Conservation (phyloP, 306 rosid genomes). For the Mimosa pudica region DNA sequence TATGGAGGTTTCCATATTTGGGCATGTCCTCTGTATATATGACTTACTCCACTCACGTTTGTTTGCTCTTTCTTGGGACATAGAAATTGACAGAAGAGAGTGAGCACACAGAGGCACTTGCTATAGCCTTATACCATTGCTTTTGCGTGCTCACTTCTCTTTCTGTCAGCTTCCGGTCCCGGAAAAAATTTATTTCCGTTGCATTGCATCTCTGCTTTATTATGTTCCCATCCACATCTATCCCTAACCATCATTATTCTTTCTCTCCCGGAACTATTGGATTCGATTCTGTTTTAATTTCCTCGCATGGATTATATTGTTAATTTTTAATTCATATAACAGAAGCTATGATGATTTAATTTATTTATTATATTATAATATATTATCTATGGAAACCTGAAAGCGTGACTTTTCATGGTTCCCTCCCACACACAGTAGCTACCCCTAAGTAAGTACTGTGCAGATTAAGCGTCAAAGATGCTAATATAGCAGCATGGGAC, state of each 20-base stretch:
- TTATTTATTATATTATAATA: neutral
- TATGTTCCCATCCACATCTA: slow-evolving; percentile 9
- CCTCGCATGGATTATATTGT: neutral
- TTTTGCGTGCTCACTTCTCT: slow-evolving; percentile 89
- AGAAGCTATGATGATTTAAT: neutral
- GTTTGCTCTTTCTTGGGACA: slow-evolving; percentile 41
- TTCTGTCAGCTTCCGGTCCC: slow-evolving; percentile 67
- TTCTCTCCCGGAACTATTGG: neutral
- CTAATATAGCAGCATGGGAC: slow-evolving; percentile 41
- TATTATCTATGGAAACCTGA: slow-evolving; percentile 17
- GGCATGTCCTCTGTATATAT: slow-evolving; percentile 21
- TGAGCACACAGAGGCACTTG: slow-evolving; percentile 86
- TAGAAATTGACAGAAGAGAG: slow-evolving; percentile 99
- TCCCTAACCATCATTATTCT: neutral
- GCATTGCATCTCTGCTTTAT: slow-evolving; percentile 20
- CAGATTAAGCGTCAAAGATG: slow-evolving; percentile 47
- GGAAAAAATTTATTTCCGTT: neutral
- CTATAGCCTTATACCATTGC: slow-evolving; percentile 59
- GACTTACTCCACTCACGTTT: neutral
- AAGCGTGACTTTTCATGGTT: slow-evolving; percentile 59
- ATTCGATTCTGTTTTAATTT: neutral
- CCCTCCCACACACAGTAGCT: slow-evolving; percentile 5
- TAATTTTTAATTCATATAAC: neutral
- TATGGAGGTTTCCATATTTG: slow-evolving; percentile 39
- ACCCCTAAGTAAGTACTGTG: slow-evolving; percentile 46